Evolutionary conservation across 371 early-diverging fungal species (phyloP).

Genomic region (Haplosporangium sp.): DNA sequence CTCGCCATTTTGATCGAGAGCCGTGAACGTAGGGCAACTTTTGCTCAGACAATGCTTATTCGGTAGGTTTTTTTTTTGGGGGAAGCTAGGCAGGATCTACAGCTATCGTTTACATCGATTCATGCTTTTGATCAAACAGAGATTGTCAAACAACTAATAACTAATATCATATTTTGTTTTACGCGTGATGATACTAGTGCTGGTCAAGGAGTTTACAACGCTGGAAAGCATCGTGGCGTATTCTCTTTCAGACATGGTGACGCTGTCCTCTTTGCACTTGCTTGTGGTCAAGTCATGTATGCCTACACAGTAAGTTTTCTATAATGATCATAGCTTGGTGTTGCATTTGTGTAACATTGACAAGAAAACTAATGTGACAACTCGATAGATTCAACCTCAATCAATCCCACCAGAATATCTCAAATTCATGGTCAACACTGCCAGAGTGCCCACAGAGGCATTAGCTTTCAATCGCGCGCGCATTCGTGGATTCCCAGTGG

Average conservation of each 20-base stretch:
- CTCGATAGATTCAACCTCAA: constrained; percentile 68
- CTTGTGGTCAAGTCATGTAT: constrained; percentile 73
- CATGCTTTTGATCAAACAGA: too few relatives aligned
- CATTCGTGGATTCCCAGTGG: constrained; percentile 64
- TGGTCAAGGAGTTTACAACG: constrained; percentile 71
- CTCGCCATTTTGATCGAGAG: constrained; percentile 71
- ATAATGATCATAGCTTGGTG: not conserved
- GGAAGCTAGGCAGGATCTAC: not conserved
- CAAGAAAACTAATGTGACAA: not conserved
- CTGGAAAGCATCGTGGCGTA: constrained; percentile 70
- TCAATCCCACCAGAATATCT: constrained; percentile 79
- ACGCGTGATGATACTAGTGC: constrained; percentile 53
- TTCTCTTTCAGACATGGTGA: constrained; percentile 77
- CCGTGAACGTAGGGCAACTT: constrained; percentile 69
- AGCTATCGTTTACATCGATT: not conserved
- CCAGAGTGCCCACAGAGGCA: constrained; percentile 68
- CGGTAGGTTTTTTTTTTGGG: constrained; percentile 30
- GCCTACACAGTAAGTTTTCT: constrained; percentile 70
- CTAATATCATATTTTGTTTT: not conserved
- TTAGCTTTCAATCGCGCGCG: constrained; percentile 67
- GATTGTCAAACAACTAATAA: not conserved
- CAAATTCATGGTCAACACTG: constrained; percentile 77
- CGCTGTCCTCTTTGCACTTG: constrained; percentile 70
- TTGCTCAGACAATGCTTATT: constrained; percentile 68
- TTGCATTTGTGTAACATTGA: constrained; percentile 12